Conservation (phyloP, 2,329 filamentous ascomycete genomes). For the Penicillium brevicompactum region DNA sequence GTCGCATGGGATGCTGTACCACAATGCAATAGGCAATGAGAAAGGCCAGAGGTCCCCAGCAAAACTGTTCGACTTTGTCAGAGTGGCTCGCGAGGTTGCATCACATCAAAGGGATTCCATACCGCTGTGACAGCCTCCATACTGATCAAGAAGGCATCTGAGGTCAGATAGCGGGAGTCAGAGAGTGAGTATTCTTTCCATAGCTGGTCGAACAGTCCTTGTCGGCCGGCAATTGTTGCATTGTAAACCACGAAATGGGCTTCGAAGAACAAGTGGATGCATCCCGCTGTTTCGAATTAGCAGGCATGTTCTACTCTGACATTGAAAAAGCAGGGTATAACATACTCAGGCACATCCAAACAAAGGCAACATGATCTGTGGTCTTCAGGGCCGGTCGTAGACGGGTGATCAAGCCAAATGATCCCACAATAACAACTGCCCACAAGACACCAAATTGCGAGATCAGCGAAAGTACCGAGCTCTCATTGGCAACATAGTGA, state of each 20-base stretch:
- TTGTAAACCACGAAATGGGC: conserved; percentile 75
- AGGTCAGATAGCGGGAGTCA: conserved; percentile 78
- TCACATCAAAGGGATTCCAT: conserved; percentile 12
- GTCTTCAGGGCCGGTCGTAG: conserved; percentile 52
- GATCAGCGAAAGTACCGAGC: conserved; percentile 58
- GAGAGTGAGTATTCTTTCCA: conserved; percentile 89
- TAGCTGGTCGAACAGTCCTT: conserved; percentile 73
- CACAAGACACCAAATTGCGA: conserved; percentile 59
- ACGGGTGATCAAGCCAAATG: conserved; percentile 54
- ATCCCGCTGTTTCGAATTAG: conserved; percentile 17
- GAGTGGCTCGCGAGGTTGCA: background rate
- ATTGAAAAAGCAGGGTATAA: background rate
- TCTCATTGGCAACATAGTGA: conserved; percentile 64
- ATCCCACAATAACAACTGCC: conserved; percentile 55
- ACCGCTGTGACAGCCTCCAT: conserved; percentile 79
- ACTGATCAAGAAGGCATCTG: conserved; percentile 76
- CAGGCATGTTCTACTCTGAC: background rate
- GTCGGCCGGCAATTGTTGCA: conserved; percentile 60
- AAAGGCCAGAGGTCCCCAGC: conserved; percentile 60
- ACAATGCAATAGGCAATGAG: conserved; percentile 53
- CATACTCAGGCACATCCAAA: conserved; percentile 72
- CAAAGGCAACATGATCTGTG: conserved; percentile 57
- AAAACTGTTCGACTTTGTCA: conserved; percentile 31
- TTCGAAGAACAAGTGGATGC: conserved; percentile 75
- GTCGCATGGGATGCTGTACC: conserved; percentile 51